Conservation (phyloP, 805 yeast genomes). For the Yueomyces sp. region DNA sequence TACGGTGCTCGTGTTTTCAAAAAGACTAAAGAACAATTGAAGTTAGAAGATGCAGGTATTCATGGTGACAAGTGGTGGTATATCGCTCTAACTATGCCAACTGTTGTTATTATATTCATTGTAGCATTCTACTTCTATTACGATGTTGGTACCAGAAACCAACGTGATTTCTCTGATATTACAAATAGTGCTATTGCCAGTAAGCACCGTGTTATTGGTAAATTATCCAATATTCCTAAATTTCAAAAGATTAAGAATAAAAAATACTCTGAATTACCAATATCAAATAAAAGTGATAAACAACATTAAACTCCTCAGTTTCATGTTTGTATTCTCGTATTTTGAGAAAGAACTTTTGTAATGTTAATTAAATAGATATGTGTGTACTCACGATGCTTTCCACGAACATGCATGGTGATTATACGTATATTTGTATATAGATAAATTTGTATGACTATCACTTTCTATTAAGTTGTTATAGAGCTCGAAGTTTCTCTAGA, state of each 20-base stretch:
- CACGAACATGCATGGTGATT: too few relatives aligned
- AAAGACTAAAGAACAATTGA: constrained; percentile 30
- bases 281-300: not conserved
- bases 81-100: constrained; percentile 55
- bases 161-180: constrained; percentile 38
- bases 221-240: constrained; percentile 20
- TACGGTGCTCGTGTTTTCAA: constrained; percentile 29
- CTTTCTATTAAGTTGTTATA: too few relatives aligned
- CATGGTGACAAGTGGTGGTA: constrained; percentile 40
- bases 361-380: too few relatives aligned
- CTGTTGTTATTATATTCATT: constrained; percentile 37
- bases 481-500: too few relatives aligned
- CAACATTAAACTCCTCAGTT: not conserved
- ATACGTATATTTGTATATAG: too few relatives aligned
- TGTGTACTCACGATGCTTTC: too few relatives aligned
- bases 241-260: constrained; percentile 24
- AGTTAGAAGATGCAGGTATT: constrained; percentile 32
- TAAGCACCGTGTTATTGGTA: constrained; percentile 29
- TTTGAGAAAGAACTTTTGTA: too few relatives aligned
- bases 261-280: constrained; percentile 30
- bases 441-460: too few relatives aligned
- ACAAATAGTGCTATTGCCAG: constrained; percentile 25
- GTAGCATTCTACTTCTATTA: constrained; percentile 49
- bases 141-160: constrained; percentile 34
- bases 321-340: too few relatives aligned